Conservation (phyloP, 139 green algal species). For the Mychonastes homosphaera region DNA sequence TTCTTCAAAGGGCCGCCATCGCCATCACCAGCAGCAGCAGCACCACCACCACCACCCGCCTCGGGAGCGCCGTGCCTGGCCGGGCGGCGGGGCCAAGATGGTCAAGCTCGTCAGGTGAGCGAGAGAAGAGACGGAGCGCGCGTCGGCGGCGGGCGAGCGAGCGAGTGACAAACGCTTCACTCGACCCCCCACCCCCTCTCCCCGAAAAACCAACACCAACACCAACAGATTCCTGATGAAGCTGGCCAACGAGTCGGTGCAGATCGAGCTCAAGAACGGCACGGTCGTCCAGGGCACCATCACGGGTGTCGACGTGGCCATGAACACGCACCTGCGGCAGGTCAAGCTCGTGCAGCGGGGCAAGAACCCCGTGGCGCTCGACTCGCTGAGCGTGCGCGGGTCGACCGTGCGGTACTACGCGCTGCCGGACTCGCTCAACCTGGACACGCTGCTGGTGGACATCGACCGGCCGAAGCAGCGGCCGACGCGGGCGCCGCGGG, state of each 20-base stretch:
- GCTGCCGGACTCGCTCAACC: slow-evolving; percentile 93
- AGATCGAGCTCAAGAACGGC: slow-evolving; percentile 98
- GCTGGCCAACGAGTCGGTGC: slow-evolving; percentile 92
- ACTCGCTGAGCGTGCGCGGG: slow-evolving; percentile 78
- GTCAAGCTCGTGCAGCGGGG: slow-evolving; percentile 94
- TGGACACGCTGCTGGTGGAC: slow-evolving; percentile 97
- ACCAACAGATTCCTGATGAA: slow-evolving; percentile 94
- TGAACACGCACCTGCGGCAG: slow-evolving; percentile 98
- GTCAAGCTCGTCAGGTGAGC: slow-evolving; percentile 59
- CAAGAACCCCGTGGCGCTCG: slow-evolving; percentile 73
- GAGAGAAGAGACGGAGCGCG: background rate
- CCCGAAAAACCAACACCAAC: background rate
- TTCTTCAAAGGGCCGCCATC: no score
- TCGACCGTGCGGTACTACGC: slow-evolving; percentile 78
- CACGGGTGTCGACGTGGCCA: slow-evolving; percentile 92
- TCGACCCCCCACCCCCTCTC: background rate
- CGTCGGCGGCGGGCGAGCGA: no score
- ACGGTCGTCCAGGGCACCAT: slow-evolving; percentile 91
- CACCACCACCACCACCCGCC: no score
- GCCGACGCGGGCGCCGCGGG: slow-evolving; percentile 48
- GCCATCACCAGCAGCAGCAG: no score
- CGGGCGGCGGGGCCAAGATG: slow-evolving; percentile 28
- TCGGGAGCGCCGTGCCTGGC: no score
- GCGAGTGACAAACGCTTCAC: no score
- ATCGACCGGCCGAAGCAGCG: slow-evolving; percentile 88